Evolutionary conservation across 2,329 filamentous ascomycete genomes (phyloP).

Genomic region (Gnomoniopsis smithogilvyi): DNA sequence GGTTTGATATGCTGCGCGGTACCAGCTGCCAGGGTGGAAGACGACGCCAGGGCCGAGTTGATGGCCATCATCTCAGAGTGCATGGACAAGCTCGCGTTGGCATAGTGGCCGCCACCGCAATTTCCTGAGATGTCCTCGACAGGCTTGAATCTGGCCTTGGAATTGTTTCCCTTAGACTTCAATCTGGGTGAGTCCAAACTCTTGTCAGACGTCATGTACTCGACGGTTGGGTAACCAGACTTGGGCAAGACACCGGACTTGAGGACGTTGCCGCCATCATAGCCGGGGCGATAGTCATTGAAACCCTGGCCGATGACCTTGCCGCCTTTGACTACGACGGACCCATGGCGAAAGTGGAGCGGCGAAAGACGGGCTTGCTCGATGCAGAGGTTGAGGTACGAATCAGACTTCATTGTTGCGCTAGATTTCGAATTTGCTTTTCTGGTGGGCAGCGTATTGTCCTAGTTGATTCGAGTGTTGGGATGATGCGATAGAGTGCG

Average conservation of each 20-base stretch:
- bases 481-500: not conserved
- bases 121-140: conserved; percentile 30
- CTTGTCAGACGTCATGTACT: conserved; percentile 26
- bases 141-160: conserved; percentile 32
- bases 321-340: conserved; percentile 44
- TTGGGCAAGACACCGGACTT: conserved; percentile 41
- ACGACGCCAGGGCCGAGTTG: conserved; percentile 43
- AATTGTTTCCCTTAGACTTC: conserved; percentile 5
- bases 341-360: conserved; percentile 47
- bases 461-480: not conserved
- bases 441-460: not conserved
- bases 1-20: conserved; percentile 45
- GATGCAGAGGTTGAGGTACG: conserved; percentile 47
- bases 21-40: conserved; percentile 38
- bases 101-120: conserved; percentile 30
- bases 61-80: conserved; percentile 57
- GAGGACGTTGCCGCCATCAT: conserved; percentile 41
- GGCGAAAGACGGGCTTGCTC: conserved; percentile 48
- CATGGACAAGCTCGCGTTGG: conserved; percentile 45
- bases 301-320: conserved; percentile 51
- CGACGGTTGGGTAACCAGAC: conserved; percentile 31
- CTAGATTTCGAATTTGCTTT: not conserved
- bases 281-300: conserved; percentile 48
- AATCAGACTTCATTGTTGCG: conserved; percentile 29
- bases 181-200: conserved; percentile 28